Percentiles rank a stretch among this genome's conserved stretches.
These are phyloP conservation scores for Lagenidium sp. DNA, from an alignment of 352 stramenopile genomes.

Conservation along the genomic window DNA sequence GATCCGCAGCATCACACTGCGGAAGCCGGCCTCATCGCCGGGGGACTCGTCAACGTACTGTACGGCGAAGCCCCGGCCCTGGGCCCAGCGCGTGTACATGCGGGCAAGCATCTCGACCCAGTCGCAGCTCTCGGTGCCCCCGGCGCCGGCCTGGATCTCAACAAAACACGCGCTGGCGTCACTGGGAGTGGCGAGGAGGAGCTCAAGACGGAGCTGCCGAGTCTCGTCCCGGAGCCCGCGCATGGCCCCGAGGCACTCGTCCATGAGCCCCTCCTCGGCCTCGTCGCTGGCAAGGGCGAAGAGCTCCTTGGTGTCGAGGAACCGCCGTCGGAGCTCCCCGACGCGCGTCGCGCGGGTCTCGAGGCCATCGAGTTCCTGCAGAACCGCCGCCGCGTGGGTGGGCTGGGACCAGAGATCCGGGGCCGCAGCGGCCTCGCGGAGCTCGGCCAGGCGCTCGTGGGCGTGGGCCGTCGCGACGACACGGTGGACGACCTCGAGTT, in stretches of 20 bases:
- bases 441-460: constrained; percentile 23
- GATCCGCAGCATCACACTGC: constrained; percentile 43
- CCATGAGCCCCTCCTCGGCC: constrained; percentile 31
- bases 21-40: constrained; percentile 64
- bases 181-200: constrained; percentile 46
- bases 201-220: constrained; percentile 47
- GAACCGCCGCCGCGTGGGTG: constrained; percentile 31
- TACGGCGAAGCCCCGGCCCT: constrained; percentile 32
- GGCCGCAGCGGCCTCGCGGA: constrained; percentile 32
- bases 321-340: constrained; percentile 25
- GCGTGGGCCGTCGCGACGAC: constrained; percentile 27
- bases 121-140: constrained; percentile 94
- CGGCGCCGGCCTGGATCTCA: constrained; percentile 72
- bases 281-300: constrained; percentile 55
- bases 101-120: constrained; percentile 93
- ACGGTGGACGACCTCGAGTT: constrained; percentile 42
- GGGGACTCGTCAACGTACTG: constrained; percentile 87
- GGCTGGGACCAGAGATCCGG: constrained; percentile 57
- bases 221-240: constrained; percentile 20
- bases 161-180: constrained; percentile 63
- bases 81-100: constrained; percentile 90
- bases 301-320: constrained; percentile 59
- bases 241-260: constrained; percentile 42
- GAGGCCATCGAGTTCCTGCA: constrained; percentile 51
- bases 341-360: constrained; percentile 35